Conservation (phyloP, 2,329 filamentous ascomycete genomes). For the Mycogone perniciosa region DNA sequence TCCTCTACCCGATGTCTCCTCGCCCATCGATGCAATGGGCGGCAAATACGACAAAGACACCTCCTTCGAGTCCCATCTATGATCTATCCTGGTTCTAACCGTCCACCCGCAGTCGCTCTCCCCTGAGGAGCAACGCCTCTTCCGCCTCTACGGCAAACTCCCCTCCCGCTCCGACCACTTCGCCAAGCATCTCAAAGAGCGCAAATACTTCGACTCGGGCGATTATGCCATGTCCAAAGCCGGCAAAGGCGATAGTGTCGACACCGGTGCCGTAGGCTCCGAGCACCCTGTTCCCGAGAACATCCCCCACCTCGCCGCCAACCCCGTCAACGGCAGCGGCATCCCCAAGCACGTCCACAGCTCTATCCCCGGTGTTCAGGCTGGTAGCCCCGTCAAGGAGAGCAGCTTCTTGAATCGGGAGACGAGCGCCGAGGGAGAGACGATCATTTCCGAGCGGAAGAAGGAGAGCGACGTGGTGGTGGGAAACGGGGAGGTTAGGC, state of each 20-base stretch:
- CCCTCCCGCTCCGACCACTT: slow-evolving; percentile 94
- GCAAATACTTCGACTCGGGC: slow-evolving; percentile 96
- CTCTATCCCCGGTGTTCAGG: slow-evolving; percentile 45
- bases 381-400: slow-evolving; percentile 84
- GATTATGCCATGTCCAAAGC: slow-evolving; percentile 97
- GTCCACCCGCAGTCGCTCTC: slow-evolving; percentile 65
- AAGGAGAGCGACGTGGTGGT: not conserved
- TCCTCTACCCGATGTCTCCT: slow-evolving; percentile 4
- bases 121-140: slow-evolving; percentile 91
- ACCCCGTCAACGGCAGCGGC: slow-evolving; percentile 37
- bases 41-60: too few relatives aligned
- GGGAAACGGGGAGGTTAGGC: not conserved
- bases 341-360: slow-evolving; percentile 35
- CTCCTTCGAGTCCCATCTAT: too few relatives aligned
- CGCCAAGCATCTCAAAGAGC: slow-evolving; percentile 97
- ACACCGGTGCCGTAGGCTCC: slow-evolving; percentile 87
- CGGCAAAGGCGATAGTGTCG: slow-evolving; percentile 89
- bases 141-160: slow-evolving; percentile 96
- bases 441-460: slow-evolving; percentile 1
- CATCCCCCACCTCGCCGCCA: slow-evolving; percentile 80
- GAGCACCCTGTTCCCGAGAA: slow-evolving; percentile 93
- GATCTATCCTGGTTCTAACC: not conserved
- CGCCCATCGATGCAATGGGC: not conserved
- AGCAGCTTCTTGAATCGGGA: slow-evolving; percentile 79
- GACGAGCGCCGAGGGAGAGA: slow-evolving; percentile 59